Evolutionary conservation across 148 eudicot genomes (phyloP).

Genomic region (Pharnaceum exiguum): DNA sequence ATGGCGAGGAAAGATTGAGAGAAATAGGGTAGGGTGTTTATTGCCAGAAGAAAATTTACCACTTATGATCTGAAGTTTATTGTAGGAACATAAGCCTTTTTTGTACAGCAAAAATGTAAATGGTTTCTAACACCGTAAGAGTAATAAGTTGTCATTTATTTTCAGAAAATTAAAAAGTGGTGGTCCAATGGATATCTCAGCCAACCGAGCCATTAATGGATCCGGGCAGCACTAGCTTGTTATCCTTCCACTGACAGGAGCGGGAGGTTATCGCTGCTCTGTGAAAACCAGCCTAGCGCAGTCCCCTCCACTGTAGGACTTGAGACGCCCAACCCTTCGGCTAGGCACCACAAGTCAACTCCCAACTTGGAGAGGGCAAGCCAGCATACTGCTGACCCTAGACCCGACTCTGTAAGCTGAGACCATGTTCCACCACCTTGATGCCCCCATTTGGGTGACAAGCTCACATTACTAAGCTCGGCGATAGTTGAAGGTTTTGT

Average conservation of each 20-base stretch:
- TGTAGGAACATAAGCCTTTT: too few species aligned
- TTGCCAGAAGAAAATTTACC: too few species aligned
- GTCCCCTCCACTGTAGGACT: constrained; percentile 14
- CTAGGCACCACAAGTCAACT: neutral
- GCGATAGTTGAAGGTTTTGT: too few species aligned
- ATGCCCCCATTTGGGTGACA: neutral
- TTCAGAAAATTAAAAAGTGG: neutral
- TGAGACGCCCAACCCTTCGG: neutral
- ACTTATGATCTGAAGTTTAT: too few species aligned
- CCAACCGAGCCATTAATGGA: constrained; percentile 1
- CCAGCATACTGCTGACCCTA: neutral
- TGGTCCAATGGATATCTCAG: constrained; percentile 2
- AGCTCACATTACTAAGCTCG: neutral
- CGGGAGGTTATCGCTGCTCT: constrained; percentile 9
- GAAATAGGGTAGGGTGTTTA: too few species aligned
- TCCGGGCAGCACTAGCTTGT: constrained; percentile 2
- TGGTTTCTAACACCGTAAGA: too few species aligned
- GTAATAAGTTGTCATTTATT: too few species aligned
- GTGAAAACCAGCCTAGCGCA: constrained; percentile 14
- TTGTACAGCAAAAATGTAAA: too few species aligned
- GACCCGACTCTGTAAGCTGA: neutral
- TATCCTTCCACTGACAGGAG: constrained; percentile 14
- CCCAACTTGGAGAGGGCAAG: neutral
- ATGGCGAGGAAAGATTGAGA: too few species aligned
- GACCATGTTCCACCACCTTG: neutral